phyloP scores from a whole-genome alignment of 1,284 basidiomycete species.

The Exobasidium cylindrosporum region DNA sequence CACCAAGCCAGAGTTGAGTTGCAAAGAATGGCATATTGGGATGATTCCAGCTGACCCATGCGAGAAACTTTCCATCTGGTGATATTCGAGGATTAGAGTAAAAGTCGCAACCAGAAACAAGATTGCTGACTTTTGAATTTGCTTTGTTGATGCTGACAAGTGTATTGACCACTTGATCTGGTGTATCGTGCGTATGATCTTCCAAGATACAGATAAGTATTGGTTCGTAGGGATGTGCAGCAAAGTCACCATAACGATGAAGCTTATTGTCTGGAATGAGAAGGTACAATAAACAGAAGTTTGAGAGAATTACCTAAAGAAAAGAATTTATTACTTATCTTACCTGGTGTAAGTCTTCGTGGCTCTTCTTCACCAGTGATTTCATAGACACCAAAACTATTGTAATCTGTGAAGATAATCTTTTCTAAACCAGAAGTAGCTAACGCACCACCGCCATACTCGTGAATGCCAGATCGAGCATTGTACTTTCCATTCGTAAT shows the following conservation, averaged over 20 bases:
- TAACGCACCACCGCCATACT: slow-evolving; percentile 48
- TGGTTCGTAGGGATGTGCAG: slow-evolving; percentile 56
- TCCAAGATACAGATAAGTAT: slow-evolving; percentile 63
- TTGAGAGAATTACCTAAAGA: background rate
- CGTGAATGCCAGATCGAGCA: slow-evolving; percentile 39
- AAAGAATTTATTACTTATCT: background rate
- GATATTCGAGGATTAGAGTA: slow-evolving; percentile 67
- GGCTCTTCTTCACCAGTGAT: background rate
- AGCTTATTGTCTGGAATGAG: slow-evolving; percentile 58
- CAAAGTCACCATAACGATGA: slow-evolving; percentile 63
- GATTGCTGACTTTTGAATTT: slow-evolving; percentile 57
- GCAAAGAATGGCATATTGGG: slow-evolving; percentile 82
- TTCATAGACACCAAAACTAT: slow-evolving; percentile 24
- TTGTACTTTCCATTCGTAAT: slow-evolving; percentile 27
- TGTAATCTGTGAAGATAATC: slow-evolving; percentile 38
- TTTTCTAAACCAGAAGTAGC: slow-evolving; percentile 25
- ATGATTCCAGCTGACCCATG: slow-evolving; percentile 69
- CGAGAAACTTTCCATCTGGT: slow-evolving; percentile 66
- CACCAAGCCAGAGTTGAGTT: slow-evolving; percentile 63
- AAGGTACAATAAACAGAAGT: background rate
- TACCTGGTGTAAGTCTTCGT: background rate
- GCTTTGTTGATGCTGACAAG: slow-evolving; percentile 63
- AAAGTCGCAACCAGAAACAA: slow-evolving; percentile 67
- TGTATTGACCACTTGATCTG: slow-evolving; percentile 63
- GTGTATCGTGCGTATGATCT: slow-evolving; percentile 66